Percentiles rank a stretch among this genome's conserved stretches.
Conservation (phyloP, 163 green algal species). For the Chlorella variabilis region DNA sequence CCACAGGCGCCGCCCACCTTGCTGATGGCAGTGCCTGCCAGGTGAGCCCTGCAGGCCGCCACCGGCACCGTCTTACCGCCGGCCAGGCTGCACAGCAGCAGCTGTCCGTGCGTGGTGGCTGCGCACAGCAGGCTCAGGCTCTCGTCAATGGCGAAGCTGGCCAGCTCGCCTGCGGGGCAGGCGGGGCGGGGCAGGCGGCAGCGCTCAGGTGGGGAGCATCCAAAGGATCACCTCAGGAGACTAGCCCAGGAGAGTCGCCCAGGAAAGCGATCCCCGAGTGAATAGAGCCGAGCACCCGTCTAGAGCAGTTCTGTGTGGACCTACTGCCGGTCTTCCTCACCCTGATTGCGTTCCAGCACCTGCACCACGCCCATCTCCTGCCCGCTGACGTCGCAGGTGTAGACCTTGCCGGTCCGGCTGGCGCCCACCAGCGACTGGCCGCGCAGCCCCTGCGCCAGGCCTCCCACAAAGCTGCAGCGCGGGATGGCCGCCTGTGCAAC, state of each 20-base stretch:
- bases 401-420: not conserved
- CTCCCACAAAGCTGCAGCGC: not conserved
- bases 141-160: not conserved
- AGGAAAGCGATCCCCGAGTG: too few species aligned
- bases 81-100: not conserved
- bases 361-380: not conserved
- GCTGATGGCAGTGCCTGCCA: not conserved
- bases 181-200: not conserved
- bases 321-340: not conserved
- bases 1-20: too few species aligned
- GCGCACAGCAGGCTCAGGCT: not conserved
- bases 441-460: not conserved
- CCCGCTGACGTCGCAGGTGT: not conserved
- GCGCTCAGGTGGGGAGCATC: not conserved
- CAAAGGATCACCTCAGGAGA: not conserved
- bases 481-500: not conserved
- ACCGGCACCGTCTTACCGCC: not conserved
- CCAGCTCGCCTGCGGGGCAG: constrained; percentile 9
- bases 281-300: too few species aligned
- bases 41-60: constrained; percentile 13
- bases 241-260: too few species aligned
- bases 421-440: not conserved
- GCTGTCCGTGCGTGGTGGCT: constrained; percentile 4
- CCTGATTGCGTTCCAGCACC: not conserved
- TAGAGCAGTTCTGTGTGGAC: too few species aligned